Base-by-base conservation (phyloP, 2,329 filamentous ascomycete genomes). In the Didymella keratinophila region DNA sequence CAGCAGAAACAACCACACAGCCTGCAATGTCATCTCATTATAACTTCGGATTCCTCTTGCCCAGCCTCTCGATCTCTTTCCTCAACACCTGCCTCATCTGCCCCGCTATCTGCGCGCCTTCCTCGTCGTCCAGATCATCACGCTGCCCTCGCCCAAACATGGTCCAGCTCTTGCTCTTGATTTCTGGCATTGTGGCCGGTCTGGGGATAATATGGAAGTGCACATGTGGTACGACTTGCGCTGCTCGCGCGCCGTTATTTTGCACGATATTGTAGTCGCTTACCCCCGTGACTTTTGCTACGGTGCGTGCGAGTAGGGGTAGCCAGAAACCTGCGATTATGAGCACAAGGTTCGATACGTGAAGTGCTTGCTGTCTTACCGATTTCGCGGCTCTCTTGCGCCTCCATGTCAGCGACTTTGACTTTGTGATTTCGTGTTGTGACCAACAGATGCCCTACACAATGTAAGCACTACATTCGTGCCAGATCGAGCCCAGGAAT, bases 241-340 rank as follows among this genome's bases (percentile, higher is more conserved):
- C 93, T 2, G 94, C 94, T 30, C 92, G 87, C 3, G 88, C 88
- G 16, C 94, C 92, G 69, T 97, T 98, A 75, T 98, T 98, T 80
- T 98, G 94, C 54, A 98, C 92, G 28, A 98, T 87, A 77, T 99
- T 99, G 90, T 94, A 98, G 78, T 97, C 93, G 49, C 82, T 83
- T 1, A 92, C 86, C 10, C 88, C 89, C 2, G 89, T 91, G 0
- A 87, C 86, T 50, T 82, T 82, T 30, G 87, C 84, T 36, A 97
- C 82, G 0, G 91, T 90, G 20, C 86, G 81, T 18, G 90, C 91
- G 2, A 97, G 80, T 3, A 94, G 77, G 32, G 91, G 87, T 27
- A 96, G 84, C 80, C 79, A 83, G 64, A 80, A 80, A 5, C 81
- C 81, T 78, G 53, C 1, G 23, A 9, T 1, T 2, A 46, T 56